phyloP scores from a whole-genome alignment of 805 yeast genomes.

The Jamesozyma rosinii region DNA sequence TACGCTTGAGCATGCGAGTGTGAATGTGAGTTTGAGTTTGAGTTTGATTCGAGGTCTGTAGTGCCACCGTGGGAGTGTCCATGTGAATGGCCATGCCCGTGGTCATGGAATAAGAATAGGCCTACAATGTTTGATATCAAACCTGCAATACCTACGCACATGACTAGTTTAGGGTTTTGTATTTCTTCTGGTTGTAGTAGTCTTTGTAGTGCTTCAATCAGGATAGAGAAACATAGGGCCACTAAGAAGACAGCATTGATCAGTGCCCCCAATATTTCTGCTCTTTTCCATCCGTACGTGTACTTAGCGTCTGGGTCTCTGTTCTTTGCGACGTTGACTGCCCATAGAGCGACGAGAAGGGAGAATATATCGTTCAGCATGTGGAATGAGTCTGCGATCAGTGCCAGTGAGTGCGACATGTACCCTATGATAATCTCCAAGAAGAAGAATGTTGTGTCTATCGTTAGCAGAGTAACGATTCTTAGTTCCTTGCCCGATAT shows the following conservation, averaged over 20 bases:
- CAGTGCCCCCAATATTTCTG: conserved; percentile 91
- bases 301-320: conserved; percentile 77
- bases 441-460: conserved; percentile 78
- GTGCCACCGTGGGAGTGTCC: conserved; percentile 29
- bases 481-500: conserved; percentile 48
- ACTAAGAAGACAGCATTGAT: conserved; percentile 86
- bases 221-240: conserved; percentile 85
- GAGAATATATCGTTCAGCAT: conserved; percentile 94
- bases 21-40: conserved; percentile 17
- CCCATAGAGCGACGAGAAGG: conserved; percentile 86
- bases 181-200: conserved; percentile 71
- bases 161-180: conserved; percentile 67
- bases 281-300: conserved; percentile 98
- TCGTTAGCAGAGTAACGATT: conserved; percentile 56
- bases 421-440: conserved; percentile 81
- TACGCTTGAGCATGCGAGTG: conserved; percentile 16
- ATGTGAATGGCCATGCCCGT: conserved; percentile 43
- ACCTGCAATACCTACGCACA: conserved; percentile 78
- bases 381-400: conserved; percentile 94
- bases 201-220: conserved; percentile 87
- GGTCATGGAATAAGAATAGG: conserved; percentile 75
- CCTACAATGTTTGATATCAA: conserved; percentile 77
- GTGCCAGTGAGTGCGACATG: conserved; percentile 85
- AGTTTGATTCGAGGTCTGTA: not conserved
- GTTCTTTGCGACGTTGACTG: conserved; percentile 78